These are phyloP conservation scores for Conoideocrella luteorostrata DNA, from an alignment of 2,329 filamentous ascomycete genomes.

Conservation along the genomic window DNA sequence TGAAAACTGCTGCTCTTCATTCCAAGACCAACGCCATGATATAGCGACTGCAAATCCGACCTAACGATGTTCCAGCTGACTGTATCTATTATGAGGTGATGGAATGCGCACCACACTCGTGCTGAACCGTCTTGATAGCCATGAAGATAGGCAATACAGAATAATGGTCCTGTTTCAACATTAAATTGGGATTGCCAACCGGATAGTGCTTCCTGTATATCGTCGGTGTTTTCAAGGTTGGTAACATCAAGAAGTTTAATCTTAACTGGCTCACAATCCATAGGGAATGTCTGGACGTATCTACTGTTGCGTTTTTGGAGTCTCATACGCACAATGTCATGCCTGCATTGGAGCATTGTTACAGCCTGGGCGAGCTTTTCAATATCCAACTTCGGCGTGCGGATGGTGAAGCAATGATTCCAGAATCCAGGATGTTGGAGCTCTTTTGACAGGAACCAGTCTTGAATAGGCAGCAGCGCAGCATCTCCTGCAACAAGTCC, in stretches of 20 bases:
- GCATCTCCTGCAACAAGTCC: not conserved
- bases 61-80: constrained; percentile 4
- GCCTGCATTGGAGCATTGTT: not conserved
- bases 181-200: not conserved
- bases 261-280: too few species aligned
- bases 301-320: not conserved
- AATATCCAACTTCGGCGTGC: not conserved
- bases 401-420: constrained; percentile 1
- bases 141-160: not conserved
- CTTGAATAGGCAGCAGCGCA: not conserved
- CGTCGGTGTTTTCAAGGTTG: too few species aligned
- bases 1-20: constrained; percentile 2
- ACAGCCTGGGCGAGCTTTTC: not conserved
- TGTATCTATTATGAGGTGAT: constrained; percentile 1
- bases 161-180: not conserved
- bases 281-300: not conserved
- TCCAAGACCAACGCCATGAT: not conserved
- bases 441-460: constrained; percentile 1
- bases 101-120: constrained; percentile 1
- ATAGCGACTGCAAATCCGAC: constrained; percentile 2
- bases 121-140: constrained; percentile 1
- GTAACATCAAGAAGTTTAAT: too few species aligned
- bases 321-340: not conserved
- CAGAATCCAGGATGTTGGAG: not conserved
- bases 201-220: too few species aligned